Base-by-base conservation (phyloP, 306 rosid genomes). In the Albizia julibrissin region DNA sequence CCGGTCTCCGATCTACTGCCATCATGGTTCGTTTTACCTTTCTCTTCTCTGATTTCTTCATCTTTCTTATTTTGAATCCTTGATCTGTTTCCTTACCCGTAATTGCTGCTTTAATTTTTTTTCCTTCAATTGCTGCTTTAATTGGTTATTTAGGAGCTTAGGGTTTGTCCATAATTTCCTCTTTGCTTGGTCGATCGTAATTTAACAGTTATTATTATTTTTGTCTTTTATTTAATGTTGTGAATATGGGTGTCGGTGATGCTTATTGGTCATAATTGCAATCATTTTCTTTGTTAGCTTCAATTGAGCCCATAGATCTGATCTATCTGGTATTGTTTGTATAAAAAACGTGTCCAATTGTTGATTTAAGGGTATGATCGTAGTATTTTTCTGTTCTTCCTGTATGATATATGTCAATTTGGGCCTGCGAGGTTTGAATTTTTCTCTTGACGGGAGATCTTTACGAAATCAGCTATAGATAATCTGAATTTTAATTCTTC, bases 11-110 rank as follows among this genome's bases (percentile, higher is more conserved):
- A 9, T 73, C n/a, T 73, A 69, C 61, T 1, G 3, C 50, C 47
- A 79, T 37, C 76, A 87, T 87, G 90, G 90, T 87, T 71, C 14
- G 69, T 59, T 34, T 70, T 70, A 19, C 24, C 31, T 18, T 62
- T 13, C 50, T 54, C 44, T n/a, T n/a, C 3, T 47, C n/a, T 19
- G 61, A 19, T 52, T 1, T 29, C 39, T 10, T 31, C 62, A 4
- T 0, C 16, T 13, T 6, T 74, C 49, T 18, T 3, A 52, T 56
- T 58, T 34, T 39, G 5, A n/a, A 3, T 31, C 13, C 68, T 33
- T 34, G 68, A 40, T 40, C 31, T 69, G 50, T 10, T 70, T 39
- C 29, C 18, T n/a, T 39, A 3, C 18, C 29, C 19, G 50, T 42
- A 69, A 10, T 19, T 18, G 3, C 46, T 34, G 50, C 50, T 10